Conservation (phyloP, 768 basidiomycete genomes). For the Wakefieldia striispora region DNA sequence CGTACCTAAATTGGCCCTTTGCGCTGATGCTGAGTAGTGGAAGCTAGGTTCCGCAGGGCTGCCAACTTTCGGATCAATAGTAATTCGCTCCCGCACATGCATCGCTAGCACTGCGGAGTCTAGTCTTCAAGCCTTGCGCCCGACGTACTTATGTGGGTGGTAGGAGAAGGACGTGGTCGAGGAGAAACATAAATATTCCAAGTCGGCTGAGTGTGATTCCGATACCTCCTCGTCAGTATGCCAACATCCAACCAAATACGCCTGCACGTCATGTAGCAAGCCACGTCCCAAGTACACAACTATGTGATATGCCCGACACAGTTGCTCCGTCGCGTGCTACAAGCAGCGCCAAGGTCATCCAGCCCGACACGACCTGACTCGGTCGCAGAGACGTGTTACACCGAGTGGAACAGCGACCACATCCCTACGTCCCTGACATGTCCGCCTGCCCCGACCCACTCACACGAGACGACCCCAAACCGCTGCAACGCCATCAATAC, state of each 20-base stretch:
- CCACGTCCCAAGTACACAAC: conserved; percentile 3
- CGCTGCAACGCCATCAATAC: conserved; percentile 68
- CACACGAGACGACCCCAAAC: conserved; percentile 81
- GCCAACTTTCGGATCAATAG: no score
- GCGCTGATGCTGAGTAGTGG: no score
- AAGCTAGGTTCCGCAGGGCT: no score
- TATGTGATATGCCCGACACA: conserved; percentile 25
- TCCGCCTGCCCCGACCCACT: conserved; percentile 80
- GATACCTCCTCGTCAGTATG: conserved; percentile 53
- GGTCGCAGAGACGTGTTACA: background rate
- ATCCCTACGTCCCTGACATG: conserved; percentile 67
- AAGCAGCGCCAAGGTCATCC: conserved; percentile 75
- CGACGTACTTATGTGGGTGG: no score
- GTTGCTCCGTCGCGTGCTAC: conserved; percentile 80
- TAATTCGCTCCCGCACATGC: no score
- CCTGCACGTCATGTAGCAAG: conserved; percentile 72
- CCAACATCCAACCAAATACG: conserved; percentile 58
- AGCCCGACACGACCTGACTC: background rate
- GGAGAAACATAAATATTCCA: no score
- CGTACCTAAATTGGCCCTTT: no score
- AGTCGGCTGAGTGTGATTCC: background rate
- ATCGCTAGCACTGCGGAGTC: no score
- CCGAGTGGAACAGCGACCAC: no score
- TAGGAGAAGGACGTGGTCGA: no score
- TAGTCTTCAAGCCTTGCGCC: no score